Base-by-base conservation (phyloP, 768 basidiomycete species). In the Lentinula raphanica region DNA sequence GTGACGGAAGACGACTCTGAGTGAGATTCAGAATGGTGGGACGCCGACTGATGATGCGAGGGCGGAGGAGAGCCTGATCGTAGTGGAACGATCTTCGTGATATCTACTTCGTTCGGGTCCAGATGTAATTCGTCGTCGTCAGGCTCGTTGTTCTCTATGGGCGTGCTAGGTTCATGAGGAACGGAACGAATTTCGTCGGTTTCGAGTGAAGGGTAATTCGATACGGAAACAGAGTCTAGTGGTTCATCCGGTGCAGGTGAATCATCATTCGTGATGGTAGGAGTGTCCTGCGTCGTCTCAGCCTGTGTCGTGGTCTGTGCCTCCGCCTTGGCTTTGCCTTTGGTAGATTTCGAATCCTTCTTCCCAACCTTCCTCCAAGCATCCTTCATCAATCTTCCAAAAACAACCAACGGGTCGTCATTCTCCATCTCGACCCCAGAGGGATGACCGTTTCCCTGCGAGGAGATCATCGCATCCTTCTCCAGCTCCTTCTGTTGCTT, bases 351-450 rank as follows among this genome's bases (percentile, higher is more conserved):
- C 56, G 82, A 77, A 49, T 66, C 65, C 49, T 74, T 67, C 67
- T 73, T 78, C 48, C 69, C 60, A 55, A 84, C 69, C 65, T 73
- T 78, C 65, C 69, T 76, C 83, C 82, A 85, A 17, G 80, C 76
- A 32, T 67, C 80, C 66, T 79, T 84, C 57, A 85, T 68, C 59
- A 81, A 68, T 69, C 69, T 79, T 58, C 83, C 83, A 42, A 86
- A 65, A 19, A 69, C 64, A 56, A 78, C 25, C 42, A 85, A 66
- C 19, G 82, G 77, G 66, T 83, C 82, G 32, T 62, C 65, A 39
- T 71, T 70, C 36, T 70, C 69, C 29, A 63, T 65, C 39, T 60
- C 38, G 25, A 32, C 36, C 32, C 64, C 61, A 59, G 67, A 67
- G 50, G 60, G 29, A 50, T 63, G 58, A 64, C 65, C 66, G 21